Conservation (phyloP, 306 rosid genomes). For the Cyclanthera cordifolia region DNA sequence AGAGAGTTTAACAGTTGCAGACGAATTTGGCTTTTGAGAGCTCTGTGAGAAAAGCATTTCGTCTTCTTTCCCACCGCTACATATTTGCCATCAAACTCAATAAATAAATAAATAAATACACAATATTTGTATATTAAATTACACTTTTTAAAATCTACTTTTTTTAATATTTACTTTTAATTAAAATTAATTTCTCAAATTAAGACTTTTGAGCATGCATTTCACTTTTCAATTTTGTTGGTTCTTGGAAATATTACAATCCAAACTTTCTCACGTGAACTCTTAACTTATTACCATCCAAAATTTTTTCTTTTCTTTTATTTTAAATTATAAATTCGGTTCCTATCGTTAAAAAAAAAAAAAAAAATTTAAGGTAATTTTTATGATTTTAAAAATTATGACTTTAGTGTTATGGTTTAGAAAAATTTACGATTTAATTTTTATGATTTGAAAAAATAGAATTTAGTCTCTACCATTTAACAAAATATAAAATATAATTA, state of each 20-base stretch:
- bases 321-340: too few species aligned
- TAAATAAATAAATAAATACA: neutral
- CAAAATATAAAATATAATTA: too few species aligned
- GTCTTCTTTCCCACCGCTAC: neutral
- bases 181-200: neutral
- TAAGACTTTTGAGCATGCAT: neutral
- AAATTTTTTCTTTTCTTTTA: neutral
- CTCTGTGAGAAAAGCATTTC: slow-evolving; percentile 4
- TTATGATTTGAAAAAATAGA: too few species aligned
- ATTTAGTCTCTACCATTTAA: too few species aligned
- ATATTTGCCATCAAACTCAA: too few species aligned
- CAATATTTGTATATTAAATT: slow-evolving; percentile 1
- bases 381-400: too few species aligned
- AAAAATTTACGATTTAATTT: too few species aligned
- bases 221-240: neutral
- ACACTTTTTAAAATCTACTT: neutral
- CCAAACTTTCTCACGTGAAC: neutral
- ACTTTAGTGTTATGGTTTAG: too few species aligned
- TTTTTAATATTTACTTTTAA: neutral
- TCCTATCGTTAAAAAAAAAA: too few species aligned
- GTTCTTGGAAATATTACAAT: slow-evolving; percentile 2
- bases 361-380: too few species aligned
- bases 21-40: neutral
- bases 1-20: neutral
- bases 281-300: neutral